These are phyloP conservation scores for Fraxinus velutina DNA, from an alignment of 305 asterid species.

Conservation along the genomic window DNA sequence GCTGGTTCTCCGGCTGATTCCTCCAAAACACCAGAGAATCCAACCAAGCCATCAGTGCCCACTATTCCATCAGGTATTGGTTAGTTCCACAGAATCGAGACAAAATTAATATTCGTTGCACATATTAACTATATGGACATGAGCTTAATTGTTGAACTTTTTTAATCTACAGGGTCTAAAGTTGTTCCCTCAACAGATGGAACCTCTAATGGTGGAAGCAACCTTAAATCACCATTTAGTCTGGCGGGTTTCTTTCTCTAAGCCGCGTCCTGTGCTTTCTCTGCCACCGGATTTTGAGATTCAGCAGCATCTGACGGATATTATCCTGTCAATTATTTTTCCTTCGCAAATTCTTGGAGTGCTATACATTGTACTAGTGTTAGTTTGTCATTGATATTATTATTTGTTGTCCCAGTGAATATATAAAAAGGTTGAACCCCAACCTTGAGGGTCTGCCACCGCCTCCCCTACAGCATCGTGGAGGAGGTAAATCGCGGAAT, in stretches of 20 bases:
- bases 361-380: background rate
- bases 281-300: slow-evolving; percentile 23
- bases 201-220: slow-evolving; percentile 14
- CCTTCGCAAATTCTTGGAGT: background rate
- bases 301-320: background rate
- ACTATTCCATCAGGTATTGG: slow-evolving; percentile 40
- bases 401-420: background rate
- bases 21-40: slow-evolving; percentile 35
- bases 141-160: background rate
- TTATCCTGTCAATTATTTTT: background rate
- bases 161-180: slow-evolving; percentile 34
- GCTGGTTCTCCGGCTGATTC: slow-evolving; percentile 26
- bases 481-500: no score
- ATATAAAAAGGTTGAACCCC: no score
- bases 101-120: background rate
- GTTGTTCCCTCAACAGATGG: slow-evolving; percentile 36
- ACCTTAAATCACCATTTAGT: background rate
- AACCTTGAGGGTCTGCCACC: no score
- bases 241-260: slow-evolving; percentile 11
- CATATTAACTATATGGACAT: background rate
- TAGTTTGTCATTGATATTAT: background rate
- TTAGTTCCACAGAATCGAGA: background rate
- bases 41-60: slow-evolving; percentile 33
- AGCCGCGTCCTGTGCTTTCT: slow-evolving; percentile 9
- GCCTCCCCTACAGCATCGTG: no score